Percentiles rank a stretch among this genome's conserved stretches.
Evolutionary conservation across 2,329 filamentous ascomycete genomes (phyloP).

Genomic region (Penicillium capsulatum): DNA sequence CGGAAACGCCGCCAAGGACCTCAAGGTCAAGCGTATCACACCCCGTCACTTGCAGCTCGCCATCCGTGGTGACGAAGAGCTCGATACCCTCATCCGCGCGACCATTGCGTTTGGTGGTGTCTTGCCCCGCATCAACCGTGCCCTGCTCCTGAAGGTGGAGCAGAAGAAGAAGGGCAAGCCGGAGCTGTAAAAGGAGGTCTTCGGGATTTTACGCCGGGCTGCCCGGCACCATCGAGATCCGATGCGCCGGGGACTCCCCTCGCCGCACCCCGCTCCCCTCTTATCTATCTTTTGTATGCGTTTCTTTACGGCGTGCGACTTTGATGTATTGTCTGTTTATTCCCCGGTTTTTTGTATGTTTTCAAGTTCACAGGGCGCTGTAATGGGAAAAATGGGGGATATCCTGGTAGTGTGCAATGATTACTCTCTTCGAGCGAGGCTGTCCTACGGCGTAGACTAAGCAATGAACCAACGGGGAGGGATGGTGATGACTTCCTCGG

Average conservation of each 20-base stretch:
- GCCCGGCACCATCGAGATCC: slow-evolving; percentile 14
- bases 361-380: slow-evolving; percentile 36
- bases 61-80: slow-evolving; percentile 96
- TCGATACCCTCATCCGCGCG: slow-evolving; percentile 93
- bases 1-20: slow-evolving; percentile 97
- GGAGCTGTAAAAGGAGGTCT: slow-evolving; percentile 27
- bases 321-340: slow-evolving; percentile 26
- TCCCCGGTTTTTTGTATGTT: slow-evolving; percentile 25
- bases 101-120: slow-evolving; percentile 99
- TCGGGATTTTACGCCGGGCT: not conserved
- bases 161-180: slow-evolving; percentile 86
- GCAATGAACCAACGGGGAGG: no score
- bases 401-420: slow-evolving; percentile 33
- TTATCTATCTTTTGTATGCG: slow-evolving; percentile 9
- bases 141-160: slow-evolving; percentile 89
- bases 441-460: no score
- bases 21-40: slow-evolving; percentile 99
- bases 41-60: slow-evolving; percentile 96
- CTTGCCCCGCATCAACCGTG: slow-evolving; percentile 96
- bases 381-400: slow-evolving; percentile 38
- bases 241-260: not conserved
- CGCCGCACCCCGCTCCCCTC: slow-evolving; percentile 4
- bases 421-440: no score
- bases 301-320: slow-evolving; percentile 26
- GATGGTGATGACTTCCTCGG: no score